Base-by-base conservation (phyloP, 2,329 filamentous ascomycete species). In the Fusarium brachygibbosum region DNA sequence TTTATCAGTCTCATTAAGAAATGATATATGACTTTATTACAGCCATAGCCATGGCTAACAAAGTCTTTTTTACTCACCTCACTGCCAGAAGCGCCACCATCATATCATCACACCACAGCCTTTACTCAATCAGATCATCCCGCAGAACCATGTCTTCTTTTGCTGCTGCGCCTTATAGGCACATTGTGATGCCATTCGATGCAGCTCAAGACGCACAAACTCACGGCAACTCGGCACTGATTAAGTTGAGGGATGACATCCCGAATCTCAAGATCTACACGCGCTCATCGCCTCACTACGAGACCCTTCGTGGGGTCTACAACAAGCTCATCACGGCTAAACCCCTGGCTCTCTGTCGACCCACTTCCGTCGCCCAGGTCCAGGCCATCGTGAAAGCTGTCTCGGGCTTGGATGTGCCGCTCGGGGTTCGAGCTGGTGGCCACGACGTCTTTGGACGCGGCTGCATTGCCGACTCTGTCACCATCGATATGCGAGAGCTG, bases 401-500 rank as follows among this genome's bases (percentile, higher is more conserved):
- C 35, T 35, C 54, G 28, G 45, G 29, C 9, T 34, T 57, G 34
- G 28, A 17, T 13, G 21, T 67, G 16, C 63, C 58, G 14, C 29
- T 66, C 21, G 58, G 32, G 9, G 48, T 66, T 25, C 59, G 49
- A 9, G 35, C n/a, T 7, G 63, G 63, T 12, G 63, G 59, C 19
- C 63, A 67, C 28, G 41, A 56, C n/a, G 53, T 67, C 32, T 64
- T 58, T 48, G 63, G 45, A 6, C 50, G 55, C 3, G 53, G 55
- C 21, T 45, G 58, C 14, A 37, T 64, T 25, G 53, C 52, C 6
- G 45, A 52, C 12, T 61, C 58, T 17, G 45, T 66, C 52, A 61
- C 49, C 9, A 51, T 66, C 31, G 63, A 66, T 50, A 32, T 58
- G 19, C 54, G 63, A 21, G 54, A 56, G n/a, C 16, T 66, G 32